Base-by-base conservation (phyloP, 2,329 filamentous ascomycete genomes). In the Lasiodiplodia citricola region DNA sequence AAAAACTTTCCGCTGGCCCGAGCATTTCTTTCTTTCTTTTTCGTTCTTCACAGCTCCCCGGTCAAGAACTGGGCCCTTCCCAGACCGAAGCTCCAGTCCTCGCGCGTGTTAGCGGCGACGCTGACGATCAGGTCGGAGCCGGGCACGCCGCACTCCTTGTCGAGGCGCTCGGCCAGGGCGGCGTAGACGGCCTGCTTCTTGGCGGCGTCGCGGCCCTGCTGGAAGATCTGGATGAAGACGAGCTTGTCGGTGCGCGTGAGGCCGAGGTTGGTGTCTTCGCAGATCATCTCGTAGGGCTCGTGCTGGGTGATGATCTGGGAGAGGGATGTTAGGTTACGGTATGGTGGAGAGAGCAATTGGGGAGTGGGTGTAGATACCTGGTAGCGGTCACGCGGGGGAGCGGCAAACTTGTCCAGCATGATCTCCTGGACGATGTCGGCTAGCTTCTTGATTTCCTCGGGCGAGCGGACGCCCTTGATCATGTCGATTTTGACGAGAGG, bases 31-130 rank as follows among this genome's bases (percentile, higher is more conserved):
- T 14, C 11, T 23, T 4, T 25, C 8, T 16, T 16, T 13, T 25
- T 11, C 6, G 4, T 7, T 41, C 11, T 16, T 11, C 16, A 67
- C 69, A 73, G 64, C 51, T 71, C 74, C 13, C 70, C 72, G 8
- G 68, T 74, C 67, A 77, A 70, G 62, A 77, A 78, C 66, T 78
- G 76, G 50, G 76, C 76, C 51, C 72, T 67, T 1, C 74, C 75
- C 35, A 71, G 65, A 6, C 76, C 76, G 70, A 78, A 77, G 70
- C 74, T 77, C 76, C 77, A 78, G 70, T 78, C 75, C 56, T 75
- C 75, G 70, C 71, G 73, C 23, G 70, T 72, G 69, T 75, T 77
- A 52, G 67, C 54, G 25, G 69, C 67, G 63, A 71, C 69, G 51
- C 70, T 74, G 18, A 79, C 68, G 58, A 79, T 74, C 68, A 78